Conservation (phyloP, 1,284 basidiomycete species). For the Microbotryum violaceum region DNA sequence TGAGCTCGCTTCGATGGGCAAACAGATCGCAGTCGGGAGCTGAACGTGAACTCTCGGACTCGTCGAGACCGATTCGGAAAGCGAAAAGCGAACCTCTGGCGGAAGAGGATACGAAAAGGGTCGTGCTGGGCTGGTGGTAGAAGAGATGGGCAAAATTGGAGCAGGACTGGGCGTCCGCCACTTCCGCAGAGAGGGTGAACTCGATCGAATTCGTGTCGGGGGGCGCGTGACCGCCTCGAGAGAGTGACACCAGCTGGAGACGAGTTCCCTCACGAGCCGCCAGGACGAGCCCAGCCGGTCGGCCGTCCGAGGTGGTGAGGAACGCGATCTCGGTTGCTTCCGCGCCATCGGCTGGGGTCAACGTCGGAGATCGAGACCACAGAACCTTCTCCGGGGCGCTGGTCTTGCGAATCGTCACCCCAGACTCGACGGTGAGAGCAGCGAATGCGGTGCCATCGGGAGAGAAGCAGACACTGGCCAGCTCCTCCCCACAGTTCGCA, state of each 20-base stretch:
- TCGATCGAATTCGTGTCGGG: neutral
- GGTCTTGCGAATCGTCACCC: slow-evolving; percentile 1
- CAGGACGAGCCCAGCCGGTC: slow-evolving; percentile 10
- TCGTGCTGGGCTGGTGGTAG: slow-evolving; percentile 8
- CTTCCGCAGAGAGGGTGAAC: neutral
- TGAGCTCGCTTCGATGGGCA: neutral
- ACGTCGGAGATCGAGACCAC: neutral
- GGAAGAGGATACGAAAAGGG: slow-evolving; percentile 17
- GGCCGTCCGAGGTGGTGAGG: neutral
- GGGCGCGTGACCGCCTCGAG: neutral
- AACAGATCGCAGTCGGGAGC: neutral
- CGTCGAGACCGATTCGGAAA: slow-evolving; percentile 13
- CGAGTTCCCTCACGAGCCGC: neutral
- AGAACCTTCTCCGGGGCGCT: neutral
- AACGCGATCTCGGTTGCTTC: slow-evolving; percentile 1
- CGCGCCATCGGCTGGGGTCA: too few species aligned
- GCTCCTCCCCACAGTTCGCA: neutral
- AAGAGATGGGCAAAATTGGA: slow-evolving; percentile 1
- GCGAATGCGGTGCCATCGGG: slow-evolving; percentile 17
- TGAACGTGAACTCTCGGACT: neutral
- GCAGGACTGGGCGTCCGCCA: neutral
- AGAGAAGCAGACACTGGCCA: slow-evolving; percentile 16
- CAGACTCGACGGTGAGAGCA: neutral
- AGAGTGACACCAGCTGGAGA: slow-evolving; percentile 6
- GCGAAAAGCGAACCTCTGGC: slow-evolving; percentile 21